Conservation (phyloP, 768 basidiomycete genomes). For the Paxillus rubicundulus region DNA sequence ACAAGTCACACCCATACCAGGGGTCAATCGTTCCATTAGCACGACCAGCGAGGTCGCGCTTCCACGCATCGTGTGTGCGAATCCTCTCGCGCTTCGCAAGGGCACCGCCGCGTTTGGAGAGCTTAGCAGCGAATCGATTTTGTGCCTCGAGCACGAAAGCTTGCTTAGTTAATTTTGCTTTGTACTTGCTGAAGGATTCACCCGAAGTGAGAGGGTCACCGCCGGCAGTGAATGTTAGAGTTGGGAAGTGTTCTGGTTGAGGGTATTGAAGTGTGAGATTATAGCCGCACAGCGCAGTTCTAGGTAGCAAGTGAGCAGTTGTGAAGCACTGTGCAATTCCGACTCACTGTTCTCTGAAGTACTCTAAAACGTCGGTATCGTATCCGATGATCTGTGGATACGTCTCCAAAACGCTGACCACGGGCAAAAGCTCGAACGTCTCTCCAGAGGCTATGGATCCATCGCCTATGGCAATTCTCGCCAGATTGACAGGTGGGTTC, state of each 20-base stretch:
- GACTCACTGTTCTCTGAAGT: conserved; percentile 67
- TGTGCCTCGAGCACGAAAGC: conserved; percentile 21
- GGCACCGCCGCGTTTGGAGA: conserved; percentile 21
- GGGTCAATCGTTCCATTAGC: conserved; percentile 56
- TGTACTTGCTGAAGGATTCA: conserved; percentile 15
- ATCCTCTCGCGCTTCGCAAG: conserved; percentile 25
- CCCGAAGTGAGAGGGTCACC: neutral
- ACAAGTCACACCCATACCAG: conserved; percentile 66
- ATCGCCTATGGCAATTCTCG: conserved; percentile 71
- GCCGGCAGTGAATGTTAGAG: conserved; percentile 19
- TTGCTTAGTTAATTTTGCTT: conserved; percentile 14
- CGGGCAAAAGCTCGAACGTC: conserved; percentile 52
- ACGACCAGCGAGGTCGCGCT: conserved; percentile 46
- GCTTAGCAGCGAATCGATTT: conserved; percentile 18
- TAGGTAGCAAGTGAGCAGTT: conserved; percentile 24
- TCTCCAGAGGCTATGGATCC: conserved; percentile 53
- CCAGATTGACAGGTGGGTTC: conserved; percentile 64
- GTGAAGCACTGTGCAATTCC: neutral
- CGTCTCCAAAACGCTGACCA: conserved; percentile 63
- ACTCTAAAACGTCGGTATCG: conserved; percentile 60
- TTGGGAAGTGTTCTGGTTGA: conserved; percentile 51
- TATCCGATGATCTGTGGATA: conserved; percentile 78
- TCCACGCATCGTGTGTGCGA: conserved; percentile 31
- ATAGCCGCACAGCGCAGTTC: conserved; percentile 60
- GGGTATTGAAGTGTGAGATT: conserved; percentile 71